Conservation (phyloP, 148 eudicot genomes). For the Oxyria digyna region DNA sequence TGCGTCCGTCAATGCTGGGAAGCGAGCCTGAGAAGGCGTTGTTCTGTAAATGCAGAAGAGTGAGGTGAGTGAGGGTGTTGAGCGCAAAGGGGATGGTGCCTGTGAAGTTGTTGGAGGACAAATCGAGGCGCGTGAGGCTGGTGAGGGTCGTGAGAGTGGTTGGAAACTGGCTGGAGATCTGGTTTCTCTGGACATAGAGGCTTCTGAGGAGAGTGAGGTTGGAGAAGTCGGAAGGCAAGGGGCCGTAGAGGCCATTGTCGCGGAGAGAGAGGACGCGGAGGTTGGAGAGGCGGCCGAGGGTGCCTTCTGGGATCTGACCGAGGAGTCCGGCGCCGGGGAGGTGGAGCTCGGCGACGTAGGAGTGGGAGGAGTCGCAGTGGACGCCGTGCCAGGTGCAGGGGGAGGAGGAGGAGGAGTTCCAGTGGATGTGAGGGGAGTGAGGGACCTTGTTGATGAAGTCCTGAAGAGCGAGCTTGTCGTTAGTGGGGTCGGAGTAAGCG, state of each 20-base stretch:
- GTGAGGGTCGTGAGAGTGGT: constrained; percentile 28
- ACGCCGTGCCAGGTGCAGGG: constrained; percentile 70
- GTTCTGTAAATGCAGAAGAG: constrained; percentile 41
- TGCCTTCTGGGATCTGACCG: constrained; percentile 37
- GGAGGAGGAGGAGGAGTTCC: constrained; percentile 45
- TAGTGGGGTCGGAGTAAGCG: constrained; percentile 44
- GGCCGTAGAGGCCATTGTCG: constrained; percentile 29
- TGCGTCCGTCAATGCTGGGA: constrained; percentile 34
- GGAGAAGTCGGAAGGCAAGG: constrained; percentile 37
- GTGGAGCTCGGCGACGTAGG: constrained; percentile 36
- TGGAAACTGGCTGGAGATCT: constrained; percentile 54
- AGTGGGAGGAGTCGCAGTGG: constrained; percentile 31
- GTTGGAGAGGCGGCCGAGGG: constrained; percentile 23
- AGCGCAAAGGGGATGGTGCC: constrained; percentile 63
- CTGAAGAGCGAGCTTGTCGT: constrained; percentile 61
- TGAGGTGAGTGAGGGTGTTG: constrained; percentile 40
- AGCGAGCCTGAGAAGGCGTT: constrained; percentile 49
- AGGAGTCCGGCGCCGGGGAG: constrained; percentile 67
- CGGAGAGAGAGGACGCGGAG: constrained; percentile 43
- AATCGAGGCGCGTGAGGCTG: constrained; percentile 48
- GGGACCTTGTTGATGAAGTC: constrained; percentile 42
- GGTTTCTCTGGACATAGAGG: constrained; percentile 49
- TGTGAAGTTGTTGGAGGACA: constrained; percentile 43
- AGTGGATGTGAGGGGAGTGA: constrained; percentile 41
- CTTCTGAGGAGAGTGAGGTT: constrained; percentile 42